Evolutionary conservation across 1,284 basidiomycete genomes (phyloP), one percentile per base, ranked within the genome.

Genomic region (Schizophyllum commune): DNA sequence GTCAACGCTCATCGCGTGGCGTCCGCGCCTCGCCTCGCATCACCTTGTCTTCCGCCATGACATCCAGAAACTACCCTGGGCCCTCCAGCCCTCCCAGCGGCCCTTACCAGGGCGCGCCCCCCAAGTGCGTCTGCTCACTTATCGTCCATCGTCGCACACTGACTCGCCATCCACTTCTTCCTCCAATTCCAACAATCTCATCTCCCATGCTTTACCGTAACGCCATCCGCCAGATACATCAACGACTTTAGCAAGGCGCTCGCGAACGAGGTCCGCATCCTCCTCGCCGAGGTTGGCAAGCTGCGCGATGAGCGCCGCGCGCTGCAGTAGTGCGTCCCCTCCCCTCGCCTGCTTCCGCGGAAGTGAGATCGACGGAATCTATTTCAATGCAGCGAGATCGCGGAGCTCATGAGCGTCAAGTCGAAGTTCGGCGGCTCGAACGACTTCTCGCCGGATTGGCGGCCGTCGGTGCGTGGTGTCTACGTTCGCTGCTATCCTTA

Each of bases 321-420:
- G 58, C 74, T 90, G 57, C 87, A 89, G 69, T 85, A 82, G 86
- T 89, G 67, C 65, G 86, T 79, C 55, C 21, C 4, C 51, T 22
- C 52, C 57, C 55, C 63, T 8, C 22, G 61, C 53, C 39, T 17
- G 39, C 39, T 47, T 17, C 9, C 39, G 39, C 39, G 17, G 13
- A 47, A 17, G 39, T 13, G 39, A 47, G 39, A 47, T 47, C 39
- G 39, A 47, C 39, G 39, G 39, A 47, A 47, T 47, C 39, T 13
- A 47, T 47, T 47, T 17, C 17, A 4, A 47, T 19, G 32, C 68
- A 89, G 87, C 64, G 88, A 90, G 71, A 88, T 90, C 62, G 83
- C 88, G 21, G 88, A 89, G 69, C 75, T 90, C 63, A 88, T 90
- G 86, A 79, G 79, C 57, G 79, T 89, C 61, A 88, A 88, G 72